These are phyloP conservation scores for Rhizomucor miehei DNA, from an alignment of 371 early-diverging fungal species.

Conservation along the genomic window DNA sequence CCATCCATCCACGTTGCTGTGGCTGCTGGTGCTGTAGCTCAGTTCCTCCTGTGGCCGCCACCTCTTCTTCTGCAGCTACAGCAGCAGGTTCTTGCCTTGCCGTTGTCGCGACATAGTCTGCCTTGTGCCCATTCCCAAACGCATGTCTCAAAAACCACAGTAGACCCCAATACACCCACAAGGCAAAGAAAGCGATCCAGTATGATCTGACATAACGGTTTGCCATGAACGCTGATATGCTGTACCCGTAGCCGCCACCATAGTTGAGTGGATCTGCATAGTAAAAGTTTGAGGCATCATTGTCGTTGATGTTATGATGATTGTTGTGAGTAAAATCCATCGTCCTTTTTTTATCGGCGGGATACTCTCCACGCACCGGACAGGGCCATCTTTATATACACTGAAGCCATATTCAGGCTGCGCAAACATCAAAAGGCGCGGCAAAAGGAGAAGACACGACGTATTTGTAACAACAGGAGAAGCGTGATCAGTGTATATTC, in stretches of 20 bases:
- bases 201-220: constrained; percentile 16
- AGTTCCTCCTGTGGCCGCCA: background rate
- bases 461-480: too few relatives aligned
- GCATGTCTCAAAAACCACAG: constrained; percentile 35
- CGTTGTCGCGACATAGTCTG: background rate
- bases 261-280: background rate
- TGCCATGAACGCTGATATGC: constrained; percentile 9
- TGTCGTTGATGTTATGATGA: background rate
- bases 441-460: too few relatives aligned
- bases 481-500: too few relatives aligned
- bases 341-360: background rate
- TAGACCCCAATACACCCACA: constrained; percentile 36
- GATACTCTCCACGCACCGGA: too few relatives aligned
- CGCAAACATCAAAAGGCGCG: too few relatives aligned
- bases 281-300: background rate
- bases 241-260: background rate
- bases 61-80: background rate
- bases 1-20: constrained; percentile 3
- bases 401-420: too few relatives aligned
- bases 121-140: constrained; percentile 19
- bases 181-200: constrained; percentile 39
- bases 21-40: too few relatives aligned
- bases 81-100: background rate
- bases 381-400: too few relatives aligned
- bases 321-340: background rate